Conservation (phyloP, 2,329 filamentous ascomycete species). For the Beauveria sp. region DNA sequence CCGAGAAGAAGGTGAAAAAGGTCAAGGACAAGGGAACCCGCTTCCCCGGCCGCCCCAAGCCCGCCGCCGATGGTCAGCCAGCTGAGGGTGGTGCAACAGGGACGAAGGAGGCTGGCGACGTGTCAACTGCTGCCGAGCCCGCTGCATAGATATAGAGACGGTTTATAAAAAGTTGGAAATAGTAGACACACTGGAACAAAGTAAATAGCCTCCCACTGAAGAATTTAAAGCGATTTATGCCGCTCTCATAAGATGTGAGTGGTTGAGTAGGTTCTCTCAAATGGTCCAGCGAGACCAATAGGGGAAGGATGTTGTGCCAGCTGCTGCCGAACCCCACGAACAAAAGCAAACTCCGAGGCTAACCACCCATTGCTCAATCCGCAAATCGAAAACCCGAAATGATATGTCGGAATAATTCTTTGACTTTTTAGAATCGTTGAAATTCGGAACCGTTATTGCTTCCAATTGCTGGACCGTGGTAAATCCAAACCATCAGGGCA, state of each 20-base stretch:
- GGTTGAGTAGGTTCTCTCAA: not conserved
- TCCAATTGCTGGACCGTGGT: not conserved
- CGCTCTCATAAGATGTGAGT: not conserved
- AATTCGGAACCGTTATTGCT: not conserved
- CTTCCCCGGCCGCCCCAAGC: conserved; percentile 40
- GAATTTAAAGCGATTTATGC: not conserved
- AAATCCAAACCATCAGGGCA: not conserved
- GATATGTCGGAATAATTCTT: too few species aligned
- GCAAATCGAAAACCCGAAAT: too few species aligned
- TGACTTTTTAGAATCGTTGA: too few species aligned
- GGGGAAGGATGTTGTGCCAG: not conserved
- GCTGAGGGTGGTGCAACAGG: not conserved
- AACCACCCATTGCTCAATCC: too few species aligned
- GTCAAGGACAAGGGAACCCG: conserved; percentile 67
- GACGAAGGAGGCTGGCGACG: not conserved
- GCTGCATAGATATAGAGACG: not conserved
- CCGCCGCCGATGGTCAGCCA: not conserved
- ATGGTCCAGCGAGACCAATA: not conserved
- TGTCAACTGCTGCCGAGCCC: not conserved
- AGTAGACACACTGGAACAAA: not conserved
- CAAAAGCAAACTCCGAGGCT: too few species aligned
- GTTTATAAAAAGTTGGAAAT: not conserved
- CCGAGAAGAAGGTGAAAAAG: conserved; percentile 66
- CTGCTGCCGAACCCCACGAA: not conserved
- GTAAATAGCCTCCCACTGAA: not conserved